Percentiles rank a stretch among this genome's conserved stretches.
Conservation (phyloP, 768 basidiomycete genomes). For the Auriscalpium microsporum region DNA sequence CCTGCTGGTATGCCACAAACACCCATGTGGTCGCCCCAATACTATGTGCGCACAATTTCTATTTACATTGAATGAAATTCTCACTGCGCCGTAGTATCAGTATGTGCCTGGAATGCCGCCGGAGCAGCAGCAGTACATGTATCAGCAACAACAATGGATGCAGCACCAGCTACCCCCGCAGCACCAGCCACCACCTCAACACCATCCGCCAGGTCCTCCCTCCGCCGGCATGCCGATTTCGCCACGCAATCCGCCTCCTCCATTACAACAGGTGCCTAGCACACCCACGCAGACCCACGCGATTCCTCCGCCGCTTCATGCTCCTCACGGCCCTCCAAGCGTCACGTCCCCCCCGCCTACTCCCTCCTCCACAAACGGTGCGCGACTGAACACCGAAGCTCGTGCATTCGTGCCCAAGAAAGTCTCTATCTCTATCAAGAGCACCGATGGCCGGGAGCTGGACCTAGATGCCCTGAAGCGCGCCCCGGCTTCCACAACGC, state of each 20-base stretch:
- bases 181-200: slow-evolving; percentile 26
- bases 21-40: slow-evolving; percentile 38
- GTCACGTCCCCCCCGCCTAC: slow-evolving; percentile 64
- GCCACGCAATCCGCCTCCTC: slow-evolving; percentile 50
- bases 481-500: slow-evolving; percentile 33
- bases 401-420: slow-evolving; percentile 55
- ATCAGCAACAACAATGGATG: slow-evolving; percentile 21
- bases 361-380: slow-evolving; percentile 40
- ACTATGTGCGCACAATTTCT: slow-evolving; percentile 46
- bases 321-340: slow-evolving; percentile 39
- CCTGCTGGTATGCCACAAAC: slow-evolving; percentile 42
- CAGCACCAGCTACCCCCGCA: slow-evolving; percentile 31
- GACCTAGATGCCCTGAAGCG: slow-evolving; percentile 47
- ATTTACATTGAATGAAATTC: slow-evolving; percentile 4
- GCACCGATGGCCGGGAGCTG: slow-evolving; percentile 48
- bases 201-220: slow-evolving; percentile 40
- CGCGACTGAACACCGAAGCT: slow-evolving; percentile 52
- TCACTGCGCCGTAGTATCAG: slow-evolving; percentile 28
- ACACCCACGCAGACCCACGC: slow-evolving; percentile 65
- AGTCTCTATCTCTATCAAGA: slow-evolving; percentile 21
- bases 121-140: slow-evolving; percentile 26
- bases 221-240: slow-evolving; percentile 57
- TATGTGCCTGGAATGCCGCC: slow-evolving; percentile 33
- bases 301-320: slow-evolving; percentile 36
- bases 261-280: slow-evolving; percentile 42